Base-by-base conservation (phyloP, 2,329 filamentous ascomycete genomes). In the Epichloe sp. region DNA sequence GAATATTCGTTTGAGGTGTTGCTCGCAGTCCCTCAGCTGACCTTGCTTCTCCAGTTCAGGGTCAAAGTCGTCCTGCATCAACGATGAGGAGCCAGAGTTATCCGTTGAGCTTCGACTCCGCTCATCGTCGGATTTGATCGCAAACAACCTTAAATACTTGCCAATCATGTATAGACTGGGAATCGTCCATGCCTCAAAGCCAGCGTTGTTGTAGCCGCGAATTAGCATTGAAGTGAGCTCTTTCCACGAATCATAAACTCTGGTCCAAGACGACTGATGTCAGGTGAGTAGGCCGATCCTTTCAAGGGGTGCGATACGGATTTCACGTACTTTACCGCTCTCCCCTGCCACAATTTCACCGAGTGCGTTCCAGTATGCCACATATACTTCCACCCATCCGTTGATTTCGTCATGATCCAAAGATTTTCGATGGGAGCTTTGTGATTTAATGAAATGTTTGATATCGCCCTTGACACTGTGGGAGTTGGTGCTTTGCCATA, bases 1-100 rank as follows among this genome's bases (percentile, higher is more conserved):
- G 66, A 97, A 98, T 57, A 97, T 89, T 47, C 86, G 80, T 66
- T 96, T 97, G 53, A 98, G 81, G 44, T 91, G 82, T 56, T 91
- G 81, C 15, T 93, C 90, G 37, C 89, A 89, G 66, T 97, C 90
- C 65, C 95, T 87, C 31, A 98, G 74, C 63, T 87, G 89, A 56
- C 89, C 84, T 61, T 94, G 83, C 65, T 88, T 87, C 60, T 86
- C 83, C 14, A 77, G 68, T 54, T 89, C 84, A 1, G 80, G 79
- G 54, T 90, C 83, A 55, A 94, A 81, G 63, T 96, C 90, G 63
- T 96, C 90, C 58, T 86, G 80, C 58, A 90, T 83, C 19, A 71
- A 65, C 5, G 68, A 65, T 40, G 66, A 64, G 7, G 67, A 67
- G 10, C 66, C 63, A 8, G 71, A 69, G 36, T 62, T 66, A 6